Base-by-base conservation (phyloP, 2,329 filamentous ascomycete genomes). In the Lithohypha guttulata region DNA sequence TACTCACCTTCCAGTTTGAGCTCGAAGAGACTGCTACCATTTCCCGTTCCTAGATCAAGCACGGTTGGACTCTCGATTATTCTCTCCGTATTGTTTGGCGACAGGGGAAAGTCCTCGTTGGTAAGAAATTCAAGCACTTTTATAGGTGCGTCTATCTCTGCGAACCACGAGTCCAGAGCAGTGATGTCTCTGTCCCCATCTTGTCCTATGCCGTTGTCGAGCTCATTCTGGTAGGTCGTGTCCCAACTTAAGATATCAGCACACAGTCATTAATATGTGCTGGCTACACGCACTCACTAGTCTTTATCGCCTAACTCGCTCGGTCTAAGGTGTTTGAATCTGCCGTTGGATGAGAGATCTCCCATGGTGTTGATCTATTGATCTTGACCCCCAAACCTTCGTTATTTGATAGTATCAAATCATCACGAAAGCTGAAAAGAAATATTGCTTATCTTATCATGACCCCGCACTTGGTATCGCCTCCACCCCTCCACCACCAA, bases 21-120 rank as follows among this genome's bases (percentile, higher is more conserved):
- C n/a, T 78, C 71, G 51, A 91, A 84, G n/a, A 96, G 69, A 55
- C 96, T 72, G 52, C 86, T 84, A 2, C 89, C 91, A 62, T 98
- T 98, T 1, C 91, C 91, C 8, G 86, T 95, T 14, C 91, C 91
- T 1, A 98, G 71, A 57, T 98, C 91, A 1, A 96, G 68, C 10
- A 52, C 44, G 5, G 35, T 56, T 28, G 47, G 62, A 45, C 53
- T 52, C 34, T 13, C 37, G 22, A 27, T 40, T 34, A n/a, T 46
- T 33, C 32, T 32, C 26, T 13, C 34, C 21, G 14, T 44, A 47
- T 59, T 56, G 21, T 51, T 50, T 15, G 63, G 61, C 21, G 64
- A 54, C 3, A 64, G 51, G 46, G 75, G 56, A 19, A 67, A 62
- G 1, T 60, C 60, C 10, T 65, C 59, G 3, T 66, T 61, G 3